phyloP scores from a whole-genome alignment of 108 stramenopile species.

The Seminavis robusta region DNA sequence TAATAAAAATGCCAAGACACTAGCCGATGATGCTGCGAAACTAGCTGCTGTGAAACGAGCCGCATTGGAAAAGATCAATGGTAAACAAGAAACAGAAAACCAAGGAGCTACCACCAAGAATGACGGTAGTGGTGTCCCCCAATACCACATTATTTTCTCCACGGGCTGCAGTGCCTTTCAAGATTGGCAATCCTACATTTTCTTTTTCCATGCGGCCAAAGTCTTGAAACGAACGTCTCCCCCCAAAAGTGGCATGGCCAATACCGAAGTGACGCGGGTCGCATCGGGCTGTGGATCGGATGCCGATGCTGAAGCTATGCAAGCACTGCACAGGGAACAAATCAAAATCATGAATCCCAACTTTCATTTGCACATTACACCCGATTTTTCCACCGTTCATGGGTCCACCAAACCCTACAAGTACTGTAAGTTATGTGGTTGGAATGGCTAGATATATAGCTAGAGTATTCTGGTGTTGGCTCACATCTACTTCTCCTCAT shows the following conservation, averaged over 20 bases:
- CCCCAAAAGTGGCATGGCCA: constrained; percentile 10
- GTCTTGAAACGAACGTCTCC: constrained; percentile 54
- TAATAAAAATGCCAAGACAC: too few relatives aligned
- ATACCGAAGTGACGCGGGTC: constrained; percentile 51
- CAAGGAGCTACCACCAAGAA: too few relatives aligned
- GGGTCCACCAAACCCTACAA: constrained; percentile 42
- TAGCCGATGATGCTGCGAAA: too few relatives aligned
- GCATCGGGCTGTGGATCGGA: constrained; percentile 52
- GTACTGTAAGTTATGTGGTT: too few relatives aligned
- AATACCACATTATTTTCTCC: constrained; percentile 10
- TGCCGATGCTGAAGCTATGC: background rate
- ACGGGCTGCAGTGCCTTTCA: constrained; percentile 26
- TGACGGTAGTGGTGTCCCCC: background rate
- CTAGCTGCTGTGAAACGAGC: too few relatives aligned
- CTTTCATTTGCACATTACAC: constrained; percentile 79
- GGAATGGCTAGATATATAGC: too few relatives aligned
- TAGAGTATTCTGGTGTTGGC: too few relatives aligned
- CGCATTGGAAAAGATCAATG: too few relatives aligned
- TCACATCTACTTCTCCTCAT: too few relatives aligned
- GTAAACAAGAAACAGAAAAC: too few relatives aligned
- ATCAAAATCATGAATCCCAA: constrained; percentile 26
- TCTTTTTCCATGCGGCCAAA: constrained; percentile 58
- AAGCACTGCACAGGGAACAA: constrained; percentile 15
- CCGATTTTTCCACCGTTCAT: constrained; percentile 54
- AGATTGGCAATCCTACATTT: constrained; percentile 77